phyloP scores from a whole-genome alignment of 176 grass and related monocot species.

The Bonia amplexicaulis region DNA sequence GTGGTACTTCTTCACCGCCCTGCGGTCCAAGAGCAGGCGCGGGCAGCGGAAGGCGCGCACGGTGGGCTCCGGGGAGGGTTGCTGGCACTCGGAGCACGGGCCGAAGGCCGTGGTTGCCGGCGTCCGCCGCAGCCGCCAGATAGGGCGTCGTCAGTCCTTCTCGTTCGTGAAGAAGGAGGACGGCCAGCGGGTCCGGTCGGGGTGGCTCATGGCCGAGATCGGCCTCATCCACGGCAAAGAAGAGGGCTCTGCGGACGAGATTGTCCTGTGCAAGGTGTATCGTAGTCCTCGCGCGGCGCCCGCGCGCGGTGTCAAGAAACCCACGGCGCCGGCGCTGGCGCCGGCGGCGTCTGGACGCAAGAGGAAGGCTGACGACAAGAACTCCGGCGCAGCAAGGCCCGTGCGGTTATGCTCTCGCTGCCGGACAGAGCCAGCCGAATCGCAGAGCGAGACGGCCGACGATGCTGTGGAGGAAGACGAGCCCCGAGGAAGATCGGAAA shows the following conservation, averaged over 20 bases:
- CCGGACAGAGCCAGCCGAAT: background rate
- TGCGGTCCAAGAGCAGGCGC: slow-evolving; percentile 23
- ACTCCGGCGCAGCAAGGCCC: background rate
- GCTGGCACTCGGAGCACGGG: slow-evolving; percentile 37
- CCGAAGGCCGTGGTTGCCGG: slow-evolving; percentile 20
- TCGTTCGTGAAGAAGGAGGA: slow-evolving; percentile 30
- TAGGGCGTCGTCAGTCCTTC: slow-evolving; percentile 44
- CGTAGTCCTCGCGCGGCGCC: slow-evolving; percentile 3
- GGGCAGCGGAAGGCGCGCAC: slow-evolving; percentile 38
- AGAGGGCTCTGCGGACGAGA: background rate
- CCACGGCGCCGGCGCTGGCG: background rate
- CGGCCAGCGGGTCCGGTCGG: slow-evolving; percentile 6
- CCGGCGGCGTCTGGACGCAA: background rate
- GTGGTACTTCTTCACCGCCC: slow-evolving; percentile 46
- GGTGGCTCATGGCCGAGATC: slow-evolving; percentile 52
- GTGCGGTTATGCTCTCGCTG: background rate
- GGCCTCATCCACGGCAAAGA: background rate
- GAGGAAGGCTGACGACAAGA: background rate
- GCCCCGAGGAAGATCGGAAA: background rate
- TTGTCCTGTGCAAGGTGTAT: slow-evolving; percentile 32
- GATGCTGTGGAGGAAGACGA: background rate
- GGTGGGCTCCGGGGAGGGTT: slow-evolving; percentile 16
- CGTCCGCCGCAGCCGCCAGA: background rate
- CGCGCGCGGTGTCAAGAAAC: background rate
- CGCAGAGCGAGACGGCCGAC: background rate